Evolutionary conservation across 176 grass and related monocot genomes (phyloP), one percentile per base, ranked within the genome.

Genomic region (Typha latifolia): DNA sequence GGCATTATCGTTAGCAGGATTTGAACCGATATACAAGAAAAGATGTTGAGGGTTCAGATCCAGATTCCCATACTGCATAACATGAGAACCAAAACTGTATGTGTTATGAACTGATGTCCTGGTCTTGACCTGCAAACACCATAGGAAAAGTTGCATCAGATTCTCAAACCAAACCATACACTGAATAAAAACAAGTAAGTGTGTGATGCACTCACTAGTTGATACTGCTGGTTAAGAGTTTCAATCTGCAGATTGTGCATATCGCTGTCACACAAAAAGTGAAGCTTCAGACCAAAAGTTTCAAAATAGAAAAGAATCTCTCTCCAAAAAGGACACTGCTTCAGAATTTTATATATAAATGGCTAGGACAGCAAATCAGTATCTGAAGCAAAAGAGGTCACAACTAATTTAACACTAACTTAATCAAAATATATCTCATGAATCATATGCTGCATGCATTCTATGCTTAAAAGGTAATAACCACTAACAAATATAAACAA

Each of bases 191-290:
- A 15, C 34, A 51, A 49, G 66, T 2, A 29, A 51, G 63, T 31
- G 51, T 29, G 31, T 31, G 66, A 57, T 56, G 51, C 22, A 64
- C 86, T 83, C 75, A 90, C 94, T 48, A 92, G 48, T 14, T 79
- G 75, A 72, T 99, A 99, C 71, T 99, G 94, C 72, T 99, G 83
- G 66, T 83, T 82, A 62, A 99, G 84, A 70, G 89, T 87, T 86
- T 99, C 94, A 21, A 75, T 87, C 71, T 65, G 76, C 32, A 93
- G 71, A 71, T 99, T 99, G 83, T 92, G 89, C 51, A 78, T 51
- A 81, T 99, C 94, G 61, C 89, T 99, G 85, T 49, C 70, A 74
- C 49, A 75, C 64, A 32, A 64, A 37, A 80, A 88, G 66, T 76
- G n/a, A 57, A 57, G 8, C 2, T 5, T 57, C 10, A 57, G 53